A percentile compares a stretch with the other conserved stretches of the same genome.
Conservation (phyloP, 805 yeast species). For the Ogataea neopini region DNA sequence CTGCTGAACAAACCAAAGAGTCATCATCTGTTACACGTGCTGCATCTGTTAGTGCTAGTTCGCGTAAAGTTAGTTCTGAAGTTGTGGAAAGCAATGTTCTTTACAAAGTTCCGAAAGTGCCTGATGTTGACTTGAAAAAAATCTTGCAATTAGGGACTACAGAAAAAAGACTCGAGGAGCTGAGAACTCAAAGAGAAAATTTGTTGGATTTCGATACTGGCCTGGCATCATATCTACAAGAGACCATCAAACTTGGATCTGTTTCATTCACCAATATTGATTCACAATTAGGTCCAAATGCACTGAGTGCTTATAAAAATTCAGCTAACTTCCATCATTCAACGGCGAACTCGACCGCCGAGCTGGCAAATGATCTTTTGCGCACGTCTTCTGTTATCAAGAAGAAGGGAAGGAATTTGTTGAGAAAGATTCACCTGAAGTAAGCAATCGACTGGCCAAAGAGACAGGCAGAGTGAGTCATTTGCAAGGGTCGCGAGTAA, state of each 20-base stretch:
- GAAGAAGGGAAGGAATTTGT: constrained; percentile 27
- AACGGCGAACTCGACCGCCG: constrained; percentile 32
- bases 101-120: constrained; percentile 9
- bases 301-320: constrained; percentile 64
- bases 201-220: constrained; percentile 55
- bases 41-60: background rate
- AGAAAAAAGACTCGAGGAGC: constrained; percentile 41
- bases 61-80: background rate
- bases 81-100: background rate
- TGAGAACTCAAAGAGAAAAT: constrained; percentile 43
- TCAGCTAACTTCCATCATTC: constrained; percentile 43
- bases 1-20: background rate
- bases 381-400: constrained; percentile 29
- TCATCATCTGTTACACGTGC: background rate
- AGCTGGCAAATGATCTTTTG: constrained; percentile 44
- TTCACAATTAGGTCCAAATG: constrained; percentile 48
- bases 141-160: constrained; percentile 20
- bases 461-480: too few species aligned
- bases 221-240: constrained; percentile 52
- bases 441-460: too few species aligned
- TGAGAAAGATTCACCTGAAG: constrained; percentile 27
- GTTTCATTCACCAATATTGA: constrained; percentile 20
- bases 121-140: constrained; percentile 18
- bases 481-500: too few species aligned
- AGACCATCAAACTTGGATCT: constrained; percentile 19